Evolutionary conservation across 1,139 yeast species (phyloP).

Genomic region (Nakaseomyces delphensis): DNA sequence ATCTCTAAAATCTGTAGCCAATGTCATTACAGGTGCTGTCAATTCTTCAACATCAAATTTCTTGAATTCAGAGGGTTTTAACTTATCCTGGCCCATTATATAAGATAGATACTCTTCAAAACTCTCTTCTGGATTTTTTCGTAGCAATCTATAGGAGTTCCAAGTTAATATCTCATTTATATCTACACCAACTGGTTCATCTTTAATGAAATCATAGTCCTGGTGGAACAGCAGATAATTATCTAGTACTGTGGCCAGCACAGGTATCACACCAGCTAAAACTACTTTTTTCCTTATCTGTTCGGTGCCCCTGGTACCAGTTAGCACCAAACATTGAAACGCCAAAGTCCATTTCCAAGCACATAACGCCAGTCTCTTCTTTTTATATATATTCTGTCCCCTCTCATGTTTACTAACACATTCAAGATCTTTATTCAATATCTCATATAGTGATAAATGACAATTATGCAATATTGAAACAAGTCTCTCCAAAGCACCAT

Average conservation of each 20-base stretch:
- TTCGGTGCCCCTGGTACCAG: slow-evolving; percentile 92
- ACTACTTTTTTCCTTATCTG: slow-evolving; percentile 76
- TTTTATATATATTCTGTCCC: slow-evolving; percentile 24
- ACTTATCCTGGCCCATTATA: slow-evolving; percentile 16
- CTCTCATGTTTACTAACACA: slow-evolving; percentile 17
- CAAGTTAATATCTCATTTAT: slow-evolving; percentile 16
- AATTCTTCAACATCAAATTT: slow-evolving; percentile 13
- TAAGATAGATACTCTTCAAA: slow-evolving; percentile 17
- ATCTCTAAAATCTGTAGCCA: slow-evolving; percentile 20
- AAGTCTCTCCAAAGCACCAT: slow-evolving; percentile 87
- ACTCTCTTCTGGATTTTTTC: slow-evolving; percentile 16
- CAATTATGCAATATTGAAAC: slow-evolving; percentile 83
- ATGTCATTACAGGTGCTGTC: slow-evolving; percentile 12
- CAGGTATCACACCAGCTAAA: slow-evolving; percentile 83
- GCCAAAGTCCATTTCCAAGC: slow-evolving; percentile 98
- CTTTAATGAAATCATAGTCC: slow-evolving; percentile 31
- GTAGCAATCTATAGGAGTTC: slow-evolving; percentile 14
- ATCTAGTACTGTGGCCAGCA: slow-evolving; percentile 84
- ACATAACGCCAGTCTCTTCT: slow-evolving; percentile 42
- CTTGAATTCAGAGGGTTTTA: slow-evolving; percentile 13
- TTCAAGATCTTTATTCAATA: slow-evolving; percentile 16
- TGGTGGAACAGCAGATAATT: slow-evolving; percentile 47
- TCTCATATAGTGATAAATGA: slow-evolving; percentile 33
- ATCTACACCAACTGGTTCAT: slow-evolving; percentile 20
- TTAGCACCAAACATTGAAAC: slow-evolving; percentile 79